Conservation (phyloP, 179 eudicot genomes). For the Silene coronaria region DNA sequence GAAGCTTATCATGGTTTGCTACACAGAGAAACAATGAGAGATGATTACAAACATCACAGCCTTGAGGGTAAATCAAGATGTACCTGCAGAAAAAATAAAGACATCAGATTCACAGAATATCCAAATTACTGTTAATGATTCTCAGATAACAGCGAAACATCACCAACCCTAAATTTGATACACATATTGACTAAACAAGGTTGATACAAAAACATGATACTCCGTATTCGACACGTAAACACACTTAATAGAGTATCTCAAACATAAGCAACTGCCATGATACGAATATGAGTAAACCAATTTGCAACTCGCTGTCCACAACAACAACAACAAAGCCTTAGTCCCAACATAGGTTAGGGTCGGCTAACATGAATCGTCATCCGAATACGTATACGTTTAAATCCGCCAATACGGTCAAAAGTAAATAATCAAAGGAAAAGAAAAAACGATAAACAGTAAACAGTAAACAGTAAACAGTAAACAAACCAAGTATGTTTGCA, state of each 20-base stretch:
- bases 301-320: neutral
- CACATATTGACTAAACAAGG: neutral
- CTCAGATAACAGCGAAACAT: neutral
- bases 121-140: neutral
- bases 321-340: no score
- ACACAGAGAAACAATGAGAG: conserved; percentile 95
- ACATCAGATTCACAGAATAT: conserved; percentile 6
- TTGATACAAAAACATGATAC: no score
- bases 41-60: conserved; percentile 93
- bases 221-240: no score
- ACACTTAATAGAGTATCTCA: neutral
- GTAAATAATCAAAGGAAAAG: no score
- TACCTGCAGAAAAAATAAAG: conserved; percentile 51
- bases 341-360: no score
- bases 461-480: no score
- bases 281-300: no score
- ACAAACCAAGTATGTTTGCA: no score
- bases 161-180: conserved; percentile 8
- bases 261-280: neutral
- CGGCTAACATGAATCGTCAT: no score
- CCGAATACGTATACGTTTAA: no score
- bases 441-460: no score
- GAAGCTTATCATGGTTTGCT: conserved; percentile 93
- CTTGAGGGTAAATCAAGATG: conserved; percentile 87
- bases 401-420: no score